A percentile compares a stretch with the other conserved stretches of the same genome.
phyloP scores from a whole-genome alignment of 768 basidiomycete genomes.

The Pholiota molesta region DNA sequence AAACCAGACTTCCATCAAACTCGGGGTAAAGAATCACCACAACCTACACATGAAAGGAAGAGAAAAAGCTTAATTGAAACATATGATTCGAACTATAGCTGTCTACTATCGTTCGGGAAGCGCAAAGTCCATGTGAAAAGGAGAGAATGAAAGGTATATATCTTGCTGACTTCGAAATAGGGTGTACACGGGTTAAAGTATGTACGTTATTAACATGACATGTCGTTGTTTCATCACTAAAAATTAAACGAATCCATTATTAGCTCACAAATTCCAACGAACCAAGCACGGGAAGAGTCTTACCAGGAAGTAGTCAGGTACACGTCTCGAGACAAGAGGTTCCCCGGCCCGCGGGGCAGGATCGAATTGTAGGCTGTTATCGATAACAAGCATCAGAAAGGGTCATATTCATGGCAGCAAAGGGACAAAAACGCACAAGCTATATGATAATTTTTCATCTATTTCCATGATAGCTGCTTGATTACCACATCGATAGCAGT shows the following conservation, averaged over 20 bases:
- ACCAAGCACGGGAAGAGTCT: constrained; percentile 28
- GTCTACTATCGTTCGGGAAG: constrained; percentile 9
- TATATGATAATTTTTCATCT: constrained; percentile 96
- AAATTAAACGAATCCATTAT: neutral
- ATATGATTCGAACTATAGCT: constrained; percentile 6
- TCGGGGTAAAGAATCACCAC: neutral
- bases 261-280: constrained; percentile 3
- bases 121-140: constrained; percentile 7
- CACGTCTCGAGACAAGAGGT: constrained; percentile 94
- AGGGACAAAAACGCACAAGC: constrained; percentile 62
- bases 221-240: constrained; percentile 31
- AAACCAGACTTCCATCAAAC: neutral
- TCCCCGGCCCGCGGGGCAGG: constrained; percentile 98
- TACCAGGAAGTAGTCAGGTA: constrained; percentile 93
- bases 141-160: constrained; percentile 30
- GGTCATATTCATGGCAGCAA: neutral
- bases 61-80: constrained; percentile 3
- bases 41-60: neutral
- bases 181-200: constrained; percentile 34
- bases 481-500: constrained; percentile 99
- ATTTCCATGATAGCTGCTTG: constrained; percentile 99
- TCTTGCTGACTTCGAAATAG: constrained; percentile 30
- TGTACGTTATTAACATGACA: constrained; percentile 35
- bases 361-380: constrained; percentile 94
- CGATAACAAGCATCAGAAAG: neutral